phyloP scores from a whole-genome alignment of 2,329 filamentous ascomycete genomes.

The Penicillium brevicompactum region DNA sequence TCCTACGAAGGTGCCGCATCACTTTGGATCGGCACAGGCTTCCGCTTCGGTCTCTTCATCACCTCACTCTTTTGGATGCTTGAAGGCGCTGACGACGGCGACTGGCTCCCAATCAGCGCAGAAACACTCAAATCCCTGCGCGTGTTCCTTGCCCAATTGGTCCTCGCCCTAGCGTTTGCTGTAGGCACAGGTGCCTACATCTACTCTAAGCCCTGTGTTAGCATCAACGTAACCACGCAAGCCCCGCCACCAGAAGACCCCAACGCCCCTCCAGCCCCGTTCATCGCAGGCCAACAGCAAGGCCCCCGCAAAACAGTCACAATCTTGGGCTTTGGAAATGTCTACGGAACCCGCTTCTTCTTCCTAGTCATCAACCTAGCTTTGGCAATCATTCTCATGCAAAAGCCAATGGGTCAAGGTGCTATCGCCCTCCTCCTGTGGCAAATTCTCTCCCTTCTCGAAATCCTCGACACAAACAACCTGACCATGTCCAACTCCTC shows the following conservation, averaged over 20 bases:
- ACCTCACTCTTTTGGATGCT: constrained; percentile 83
- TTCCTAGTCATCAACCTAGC: constrained; percentile 79
- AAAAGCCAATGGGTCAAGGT: constrained; percentile 92
- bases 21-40: constrained; percentile 78
- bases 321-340: constrained; percentile 88
- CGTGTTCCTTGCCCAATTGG: constrained; percentile 75
- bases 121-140: constrained; percentile 71
- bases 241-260: constrained; percentile 36
- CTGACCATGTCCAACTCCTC: constrained; percentile 62
- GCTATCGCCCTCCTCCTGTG: constrained; percentile 80
- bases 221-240: constrained; percentile 62
- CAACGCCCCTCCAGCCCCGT: constrained; percentile 40
- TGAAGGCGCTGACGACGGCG: constrained; percentile 79
- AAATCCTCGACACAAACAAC: constrained; percentile 64
- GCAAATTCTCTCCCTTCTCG: constrained; percentile 79
- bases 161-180: constrained; percentile 77
- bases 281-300: constrained; percentile 23
- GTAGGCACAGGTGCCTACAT: constrained; percentile 83
- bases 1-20: constrained; percentile 87
- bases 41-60: constrained; percentile 75
- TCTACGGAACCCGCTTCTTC: constrained; percentile 88
- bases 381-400: constrained; percentile 74
- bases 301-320: constrained; percentile 59
- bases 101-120: constrained; percentile 71
- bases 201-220: constrained; percentile 83